Evolutionary conservation across 2,329 filamentous ascomycete species (phyloP).

Genomic region (Pseudomassariella vexata): DNA sequence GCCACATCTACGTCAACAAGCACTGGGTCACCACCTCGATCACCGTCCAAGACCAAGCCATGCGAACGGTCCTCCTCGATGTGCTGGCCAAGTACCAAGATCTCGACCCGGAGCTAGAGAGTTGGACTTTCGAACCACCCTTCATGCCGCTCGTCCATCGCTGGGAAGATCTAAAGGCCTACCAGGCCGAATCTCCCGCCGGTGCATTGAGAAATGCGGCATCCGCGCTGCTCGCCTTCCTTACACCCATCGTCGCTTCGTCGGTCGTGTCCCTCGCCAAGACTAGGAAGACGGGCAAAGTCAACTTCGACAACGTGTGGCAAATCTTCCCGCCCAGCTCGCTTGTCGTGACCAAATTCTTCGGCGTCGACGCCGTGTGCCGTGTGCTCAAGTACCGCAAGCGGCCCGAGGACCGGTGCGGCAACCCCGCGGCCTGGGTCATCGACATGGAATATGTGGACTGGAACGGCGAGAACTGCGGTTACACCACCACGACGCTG

Average conservation of each 20-base stretch:
- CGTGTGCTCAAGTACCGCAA: slow-evolving; percentile 25
- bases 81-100: slow-evolving; percentile 27
- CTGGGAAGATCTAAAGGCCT: slow-evolving; percentile 22
- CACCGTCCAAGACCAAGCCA: slow-evolving; percentile 23
- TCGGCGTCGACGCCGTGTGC: slow-evolving; percentile 28
- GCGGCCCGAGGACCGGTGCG: not conserved
- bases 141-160: slow-evolving; percentile 29
- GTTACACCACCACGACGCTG: slow-evolving; percentile 17
- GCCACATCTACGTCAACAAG: slow-evolving; percentile 17
- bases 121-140: slow-evolving; percentile 26
- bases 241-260: slow-evolving; percentile 22
- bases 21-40: slow-evolving; percentile 26
- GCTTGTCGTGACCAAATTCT: slow-evolving; percentile 23
- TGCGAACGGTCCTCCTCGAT: slow-evolving; percentile 21
- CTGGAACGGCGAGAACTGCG: slow-evolving; percentile 27
- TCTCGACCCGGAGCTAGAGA: slow-evolving; percentile 23
- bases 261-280: slow-evolving; percentile 18
- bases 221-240: slow-evolving; percentile 20
- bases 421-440: slow-evolving; percentile 14
- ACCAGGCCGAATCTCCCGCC: slow-evolving; percentile 3
- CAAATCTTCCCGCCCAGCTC: slow-evolving; percentile 28
- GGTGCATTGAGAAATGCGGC: slow-evolving; percentile 10
- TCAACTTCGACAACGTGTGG: slow-evolving; percentile 25
- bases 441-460: slow-evolving; percentile 28
- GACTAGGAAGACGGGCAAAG: slow-evolving; percentile 22